Base-by-base conservation (phyloP, 2,329 filamentous ascomycete genomes). In the Ceratocystis lukuohia region DNA sequence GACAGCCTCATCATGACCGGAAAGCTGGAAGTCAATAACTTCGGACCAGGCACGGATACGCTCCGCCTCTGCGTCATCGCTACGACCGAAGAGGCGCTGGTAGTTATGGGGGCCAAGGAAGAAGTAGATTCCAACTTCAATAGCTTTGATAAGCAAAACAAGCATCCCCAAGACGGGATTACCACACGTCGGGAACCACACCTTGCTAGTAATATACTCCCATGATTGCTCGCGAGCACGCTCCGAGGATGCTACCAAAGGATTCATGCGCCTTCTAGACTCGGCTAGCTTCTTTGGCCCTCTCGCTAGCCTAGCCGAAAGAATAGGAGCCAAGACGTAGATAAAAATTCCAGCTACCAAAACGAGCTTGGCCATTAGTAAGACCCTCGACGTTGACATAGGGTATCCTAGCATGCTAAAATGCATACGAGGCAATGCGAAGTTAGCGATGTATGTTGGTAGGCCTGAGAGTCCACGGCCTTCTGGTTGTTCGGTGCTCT, bases 31-130 rank as follows among this genome's bases (percentile, higher is more conserved):
- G 75, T 97, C 93, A 65, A 96, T 82, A 15, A 92, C 92, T 72
- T 96, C 96, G 44, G 88, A 84, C 93, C 93, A 97, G 0, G 91
- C 90, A 76, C 96, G 94, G 71, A 96, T 83, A 33, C 93, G 84
- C 5, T 90, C 92, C 64, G 83, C 84, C 74, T 96, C 93, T 74
- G 96, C 87, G 67, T 96, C 91, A 70, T 88, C 85, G 1, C 88
- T 93, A 61, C 88, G 83, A 0, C 91, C 90, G 1, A 89, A 93
- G 48, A 96, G 77, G 73, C 85, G 81, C 66, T 91, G 87, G 74
- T 94, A 96, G 8, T 87, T 80, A 33, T 87, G 82, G 70, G 86
- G 82, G 48, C 93, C 92, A 69, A 96, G 84, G 0, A 89, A 74
- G 70, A 91, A 91, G 59, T 90, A 85, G 65, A 91, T 74, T 71